Evolutionary conservation across 2,329 filamentous ascomycete genomes (phyloP).

Genomic region (Fusarium austroafricanum): DNA sequence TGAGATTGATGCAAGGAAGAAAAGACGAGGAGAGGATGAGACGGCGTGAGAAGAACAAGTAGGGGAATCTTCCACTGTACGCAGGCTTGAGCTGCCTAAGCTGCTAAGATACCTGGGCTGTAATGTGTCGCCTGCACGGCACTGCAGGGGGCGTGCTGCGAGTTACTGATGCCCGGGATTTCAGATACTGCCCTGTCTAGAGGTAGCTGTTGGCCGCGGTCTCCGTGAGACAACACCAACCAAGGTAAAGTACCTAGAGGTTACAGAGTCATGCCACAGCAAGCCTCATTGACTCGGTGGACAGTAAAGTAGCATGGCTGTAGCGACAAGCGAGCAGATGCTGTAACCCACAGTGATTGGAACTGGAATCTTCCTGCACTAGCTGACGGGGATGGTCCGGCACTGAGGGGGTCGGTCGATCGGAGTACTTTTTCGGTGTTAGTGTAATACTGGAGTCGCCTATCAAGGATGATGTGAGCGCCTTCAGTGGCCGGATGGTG

Average conservation of each 20-base stretch:
- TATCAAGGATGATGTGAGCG: conserved; percentile 34
- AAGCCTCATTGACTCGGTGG: background rate
- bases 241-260: conserved; percentile 14
- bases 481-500: conserved; percentile 31
- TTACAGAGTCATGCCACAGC: conserved; percentile 4
- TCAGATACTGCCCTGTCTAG: conserved; percentile 22
- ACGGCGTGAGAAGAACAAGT: conserved; percentile 34
- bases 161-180: conserved; percentile 20
- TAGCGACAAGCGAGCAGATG: conserved; percentile 5
- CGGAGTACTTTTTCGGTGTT: conserved; percentile 38
- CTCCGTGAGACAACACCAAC: conserved; percentile 8
- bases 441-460: conserved; percentile 25
- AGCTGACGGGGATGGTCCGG: conserved; percentile 42
- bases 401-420: conserved; percentile 40
- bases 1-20: conserved; percentile 32
- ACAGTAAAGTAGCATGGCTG: conserved; percentile 18
- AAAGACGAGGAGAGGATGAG: conserved; percentile 29
- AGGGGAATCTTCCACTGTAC: conserved; percentile 31
- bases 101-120: background rate
- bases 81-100: conserved; percentile 27
- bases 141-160: conserved; percentile 10
- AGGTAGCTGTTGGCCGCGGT: conserved; percentile 4
- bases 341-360: conserved; percentile 1
- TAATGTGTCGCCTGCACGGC: background rate
- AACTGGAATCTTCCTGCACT: conserved; percentile 35